These are phyloP conservation scores for Trichophyton mentagrophytes DNA, from an alignment of 2,329 filamentous ascomycete genomes.

Conservation along the genomic window DNA sequence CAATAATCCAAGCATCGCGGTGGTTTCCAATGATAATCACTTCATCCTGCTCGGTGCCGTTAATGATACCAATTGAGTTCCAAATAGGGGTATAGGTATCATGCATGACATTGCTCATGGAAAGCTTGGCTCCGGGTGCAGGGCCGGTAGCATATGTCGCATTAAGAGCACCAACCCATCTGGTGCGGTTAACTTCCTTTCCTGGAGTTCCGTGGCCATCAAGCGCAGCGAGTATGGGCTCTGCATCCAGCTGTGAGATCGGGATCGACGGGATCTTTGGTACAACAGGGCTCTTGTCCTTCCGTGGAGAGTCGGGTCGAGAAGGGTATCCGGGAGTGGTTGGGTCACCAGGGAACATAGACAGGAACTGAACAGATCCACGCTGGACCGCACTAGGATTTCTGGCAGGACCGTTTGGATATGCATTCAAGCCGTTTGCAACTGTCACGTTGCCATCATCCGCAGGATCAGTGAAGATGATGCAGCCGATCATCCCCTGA, in stretches of 20 bases:
- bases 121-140: constrained; percentile 17
- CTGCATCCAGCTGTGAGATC: constrained; percentile 21
- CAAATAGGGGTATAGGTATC: constrained; percentile 18
- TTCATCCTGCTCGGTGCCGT: constrained; percentile 22
- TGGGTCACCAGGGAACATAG: constrained; percentile 18
- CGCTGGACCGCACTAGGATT: constrained; percentile 36
- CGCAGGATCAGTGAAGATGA: constrained; percentile 36
- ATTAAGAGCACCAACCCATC: constrained; percentile 24
- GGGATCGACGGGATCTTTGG: constrained; percentile 26
- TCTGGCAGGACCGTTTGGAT: constrained; percentile 32
- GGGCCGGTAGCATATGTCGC: constrained; percentile 22
- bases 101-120: constrained; percentile 17
- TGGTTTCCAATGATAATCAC: constrained; percentile 42
- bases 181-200: constrained; percentile 21
- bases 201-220: constrained; percentile 23
- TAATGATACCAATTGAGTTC: constrained; percentile 20
- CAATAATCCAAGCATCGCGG: constrained; percentile 43
- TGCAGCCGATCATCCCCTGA: constrained; percentile 32
- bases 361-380: constrained; percentile 31
- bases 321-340: constrained; percentile 25
- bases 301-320: constrained; percentile 17
- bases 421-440: constrained; percentile 34
- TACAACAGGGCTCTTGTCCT: constrained; percentile 18
- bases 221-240: constrained; percentile 22
- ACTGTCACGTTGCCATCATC: constrained; percentile 38